A percentile compares a stretch with the other conserved stretches of the same genome.
Evolutionary conservation across 768 basidiomycete species (phyloP).

Genomic region (Paxillus rubicundulus): DNA sequence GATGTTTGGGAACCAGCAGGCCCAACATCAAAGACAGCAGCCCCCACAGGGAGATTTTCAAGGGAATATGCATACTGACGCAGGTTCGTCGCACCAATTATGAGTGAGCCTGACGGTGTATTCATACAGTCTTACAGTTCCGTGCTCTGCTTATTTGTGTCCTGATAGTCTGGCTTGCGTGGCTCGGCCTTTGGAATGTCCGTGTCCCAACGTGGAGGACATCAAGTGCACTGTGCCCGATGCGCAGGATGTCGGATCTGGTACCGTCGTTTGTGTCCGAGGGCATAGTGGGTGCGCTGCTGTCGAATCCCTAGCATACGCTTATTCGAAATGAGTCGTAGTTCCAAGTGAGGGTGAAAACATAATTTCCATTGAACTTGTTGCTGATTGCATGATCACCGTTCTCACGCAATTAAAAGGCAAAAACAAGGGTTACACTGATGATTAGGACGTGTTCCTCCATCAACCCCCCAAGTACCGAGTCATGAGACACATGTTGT

Average conservation of each 20-base stretch:
- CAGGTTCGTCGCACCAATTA: constrained; percentile 42
- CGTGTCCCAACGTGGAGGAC: constrained; percentile 75
- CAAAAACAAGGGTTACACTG: too few species aligned
- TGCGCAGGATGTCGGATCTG: constrained; percentile 44
- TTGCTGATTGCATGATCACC: neutral
- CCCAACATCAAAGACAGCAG: constrained; percentile 55
- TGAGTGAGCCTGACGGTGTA: neutral
- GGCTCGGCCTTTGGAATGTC: constrained; percentile 53
- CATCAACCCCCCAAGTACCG: too few species aligned
- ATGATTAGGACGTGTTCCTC: too few species aligned
- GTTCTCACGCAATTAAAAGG: too few species aligned
- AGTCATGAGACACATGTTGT: too few species aligned
- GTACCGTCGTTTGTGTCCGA: constrained; percentile 68
- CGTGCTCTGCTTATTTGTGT: constrained; percentile 74
- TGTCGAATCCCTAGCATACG: constrained; percentile 49
- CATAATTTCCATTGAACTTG: too few species aligned
- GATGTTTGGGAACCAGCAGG: constrained; percentile 60
- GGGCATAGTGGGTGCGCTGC: constrained; percentile 61
- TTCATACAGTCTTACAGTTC: constrained; percentile 42
- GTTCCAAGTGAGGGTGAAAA: neutral
- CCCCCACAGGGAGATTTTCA: constrained; percentile 47
- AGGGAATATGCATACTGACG: constrained; percentile 64
- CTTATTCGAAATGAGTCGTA: constrained; percentile 13
- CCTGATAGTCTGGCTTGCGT: constrained; percentile 72
- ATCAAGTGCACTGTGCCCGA: constrained; percentile 77